phyloP scores from a whole-genome alignment of 83 land plant species.

The Picea abies region DNA sequence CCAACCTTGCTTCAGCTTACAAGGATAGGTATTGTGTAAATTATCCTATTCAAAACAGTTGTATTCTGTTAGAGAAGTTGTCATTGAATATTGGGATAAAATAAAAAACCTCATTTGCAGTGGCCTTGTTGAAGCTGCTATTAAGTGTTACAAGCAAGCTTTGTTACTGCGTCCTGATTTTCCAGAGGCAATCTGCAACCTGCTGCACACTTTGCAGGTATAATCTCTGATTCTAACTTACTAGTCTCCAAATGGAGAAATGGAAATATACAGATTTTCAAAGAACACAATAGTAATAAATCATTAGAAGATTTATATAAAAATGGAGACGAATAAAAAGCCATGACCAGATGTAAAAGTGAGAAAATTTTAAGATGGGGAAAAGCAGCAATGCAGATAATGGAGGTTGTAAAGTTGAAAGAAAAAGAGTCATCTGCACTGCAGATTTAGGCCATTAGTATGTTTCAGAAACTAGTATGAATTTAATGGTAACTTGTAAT shows the following conservation, averaged over 20 bases:
- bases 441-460: background rate
- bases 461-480: background rate
- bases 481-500: background rate
- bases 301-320: background rate
- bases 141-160: slow-evolving; percentile 97
- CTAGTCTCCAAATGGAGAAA: background rate
- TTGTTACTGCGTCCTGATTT: slow-evolving; percentile 84
- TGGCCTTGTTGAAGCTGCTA: slow-evolving; percentile 94
- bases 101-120: slow-evolving; percentile 32
- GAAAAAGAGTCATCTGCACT: background rate
- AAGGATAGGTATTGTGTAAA: slow-evolving; percentile 78
- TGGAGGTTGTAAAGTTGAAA: background rate
- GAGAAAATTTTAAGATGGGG: background rate
- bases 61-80: background rate
- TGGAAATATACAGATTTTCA: background rate
- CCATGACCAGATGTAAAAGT: background rate
- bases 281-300: background rate
- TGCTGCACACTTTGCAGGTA: slow-evolving; percentile 98
- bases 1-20: slow-evolving; percentile 98
- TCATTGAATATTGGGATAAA: background rate
- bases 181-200: slow-evolving; percentile 98
- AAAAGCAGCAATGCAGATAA: background rate
- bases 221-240: background rate
- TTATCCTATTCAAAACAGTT: background rate
- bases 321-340: background rate